Evolutionary conservation across 208 protist genomes (phyloP), one percentile per base, ranked within the genome.

Genomic region (Crithidia mellificae): DNA sequence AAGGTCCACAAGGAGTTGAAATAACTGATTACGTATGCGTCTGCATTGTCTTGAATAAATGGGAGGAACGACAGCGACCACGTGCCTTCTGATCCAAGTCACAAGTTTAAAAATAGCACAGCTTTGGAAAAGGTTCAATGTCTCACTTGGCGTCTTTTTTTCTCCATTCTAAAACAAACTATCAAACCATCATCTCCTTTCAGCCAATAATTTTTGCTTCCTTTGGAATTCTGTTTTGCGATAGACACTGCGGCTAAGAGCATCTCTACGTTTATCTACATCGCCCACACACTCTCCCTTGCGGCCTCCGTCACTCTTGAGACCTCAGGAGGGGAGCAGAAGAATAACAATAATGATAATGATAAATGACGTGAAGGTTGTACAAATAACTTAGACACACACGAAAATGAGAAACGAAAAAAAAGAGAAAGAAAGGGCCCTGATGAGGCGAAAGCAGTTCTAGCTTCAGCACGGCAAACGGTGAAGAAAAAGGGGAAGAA

Each of bases 261-360:
- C 34, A 22, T 34, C 54, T 20, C 54, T 20, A 61, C 2, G 19
- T 19, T n/a, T 61, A 49, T 47, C 54, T 49, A 44, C 54, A 44
- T 61, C 38, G 24, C 12, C 53, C 32, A 25, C 5, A 6, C 34
- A 38, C 34, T 57, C 29, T 27, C 32, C 32, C 1, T 43, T 22
- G 15, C 52, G 14, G 27, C 20, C 29, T n/a, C 47, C 27, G 8
- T 11, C 50, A 32, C 6, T 9, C 22, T 14, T 5, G 8, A 2
- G 46, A 51, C 46, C 5, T 2, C 46, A 17, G 5, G 22, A 51
- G 46, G 22, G 8, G 22, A 51, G 5, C 14, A 56, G 27, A 56
- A 68, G 14, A 66, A 57, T 38, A 38, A 38, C 5, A 38, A 38
- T 12, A 38, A n/a, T n/a, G n/a, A n/a, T n/a, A n/a, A n/a, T n/a